Base-by-base conservation (phyloP, 495 filamentous ascomycete species). In the Lasiosphaeria ovina region DNA sequence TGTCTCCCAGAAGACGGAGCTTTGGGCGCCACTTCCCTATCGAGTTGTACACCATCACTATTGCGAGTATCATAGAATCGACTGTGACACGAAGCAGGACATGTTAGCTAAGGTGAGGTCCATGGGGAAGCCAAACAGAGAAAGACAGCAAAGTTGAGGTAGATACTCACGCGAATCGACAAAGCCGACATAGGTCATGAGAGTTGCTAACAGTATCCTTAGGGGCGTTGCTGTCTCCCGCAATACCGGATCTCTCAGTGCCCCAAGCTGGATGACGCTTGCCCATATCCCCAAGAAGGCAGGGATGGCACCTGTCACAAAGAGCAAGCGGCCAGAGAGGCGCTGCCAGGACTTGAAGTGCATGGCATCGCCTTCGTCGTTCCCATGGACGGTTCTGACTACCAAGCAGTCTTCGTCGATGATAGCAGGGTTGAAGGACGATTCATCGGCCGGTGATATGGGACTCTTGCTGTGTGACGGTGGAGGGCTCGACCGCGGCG, bases 1-100 rank as follows among this genome's bases (percentile, higher is more conserved):
- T 64, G 12, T 76, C 60, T 3, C 79, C 80, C 6, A 63, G 64
- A 35, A 85, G 60, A n/a, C 76, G 66, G 40, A 79, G 60, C 62
- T 72, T 73, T 4, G 77, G 67, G 8, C 78, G 70, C 24, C 32
- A 47, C 4, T 42, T 42, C 12, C 17, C 55, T 31, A 57, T 31
- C 12, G 14, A n/a, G 16, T 36, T 47, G 7, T 10, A 16, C 4
- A 11, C 55, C 12, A 45, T 57, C 1, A 57, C 55, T 2, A 35
- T 8, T 1, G 36, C 36, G n/a, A 48, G 48, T 9, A 51, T 10
- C 14, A 51, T 12, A 31, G 14, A 16, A 17, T 51, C 48, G 31
- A 51, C 48, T 51, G 9, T 16, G 48, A 2, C 24, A 24, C 24
- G 24, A 24, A 24, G 24, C 24, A 24, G 24, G 24, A 24, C 24